Evolutionary conservation across 306 rosid genomes (phyloP).

Genomic region (Fragaria iinumae): DNA sequence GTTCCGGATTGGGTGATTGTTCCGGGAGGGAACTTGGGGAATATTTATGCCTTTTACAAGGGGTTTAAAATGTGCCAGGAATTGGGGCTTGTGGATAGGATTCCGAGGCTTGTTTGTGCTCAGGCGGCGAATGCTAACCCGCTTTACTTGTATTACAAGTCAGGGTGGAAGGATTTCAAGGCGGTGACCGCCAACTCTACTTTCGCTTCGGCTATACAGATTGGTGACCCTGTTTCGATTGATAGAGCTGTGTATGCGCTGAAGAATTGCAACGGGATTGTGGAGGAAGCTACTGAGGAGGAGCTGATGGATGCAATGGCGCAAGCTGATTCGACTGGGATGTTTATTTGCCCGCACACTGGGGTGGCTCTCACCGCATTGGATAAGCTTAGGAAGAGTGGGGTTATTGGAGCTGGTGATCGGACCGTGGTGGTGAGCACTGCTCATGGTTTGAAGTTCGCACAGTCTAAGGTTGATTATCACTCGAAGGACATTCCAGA

Average conservation of each 20-base stretch:
- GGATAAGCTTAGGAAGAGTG: conserved; percentile 59
- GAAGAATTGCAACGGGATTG: conserved; percentile 65
- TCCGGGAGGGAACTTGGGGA: conserved; percentile 78
- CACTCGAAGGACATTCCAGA: conserved; percentile 46
- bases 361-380: conserved; percentile 80
- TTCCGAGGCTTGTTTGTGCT: conserved; percentile 79
- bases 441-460: conserved; percentile 81
- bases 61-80: conserved; percentile 85
- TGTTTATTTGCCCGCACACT: conserved; percentile 84
- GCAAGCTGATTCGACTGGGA: conserved; percentile 74
- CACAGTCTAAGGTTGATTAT: conserved; percentile 54
- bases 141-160: conserved; percentile 57
- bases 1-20: conserved; percentile 91
- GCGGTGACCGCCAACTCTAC: conserved; percentile 59
- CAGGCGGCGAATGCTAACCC: conserved; percentile 86
- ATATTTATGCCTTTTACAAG: conserved; percentile 78
- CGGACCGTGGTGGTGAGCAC: conserved; percentile 81
- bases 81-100: conserved; percentile 62
- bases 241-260: conserved; percentile 76
- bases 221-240: conserved; percentile 83
- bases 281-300: conserved; percentile 77
- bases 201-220: conserved; percentile 79
- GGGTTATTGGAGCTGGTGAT: conserved; percentile 54
- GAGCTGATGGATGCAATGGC: conserved; percentile 88
- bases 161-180: conserved; percentile 60